Base-by-base conservation (phyloP, 768 basidiomycete species). In the Suillus americanus region DNA sequence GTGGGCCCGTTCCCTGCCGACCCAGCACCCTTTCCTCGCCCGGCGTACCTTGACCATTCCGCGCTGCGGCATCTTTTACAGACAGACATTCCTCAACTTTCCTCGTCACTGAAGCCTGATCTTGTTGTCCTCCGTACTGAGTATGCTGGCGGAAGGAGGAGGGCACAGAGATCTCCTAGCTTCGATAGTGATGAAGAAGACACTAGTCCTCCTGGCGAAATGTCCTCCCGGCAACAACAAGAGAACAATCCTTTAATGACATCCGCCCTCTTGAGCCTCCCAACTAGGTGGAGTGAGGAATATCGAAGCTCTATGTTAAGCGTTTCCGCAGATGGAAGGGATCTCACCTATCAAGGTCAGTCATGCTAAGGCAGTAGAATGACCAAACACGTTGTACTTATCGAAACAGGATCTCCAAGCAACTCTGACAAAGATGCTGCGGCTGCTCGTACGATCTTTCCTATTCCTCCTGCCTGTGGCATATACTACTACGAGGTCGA, bases 401-500 rank as follows among this genome's bases (percentile, higher is more conserved):
- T 65, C 55, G 35, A 45, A 40, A 70, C 69, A 84, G 87, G 88
- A 62, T 76, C 82, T 14, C 81, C 83, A 10, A 81, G 80, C 64
- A 83, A 77, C 60, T 86, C 86, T 14, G 93, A 95, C 63, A 87
- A 87, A 64, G 95, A 97, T 62, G 94, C 94, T 0, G 92, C 93
- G 13, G 83, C 95, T 48, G 91, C 92, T 5, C 85, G 94, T 60
- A 88, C 96, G 0, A 85, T 85, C 51, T 79, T 86, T 67, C 85
- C 90, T 1, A 90, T 97, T 56, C 96, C 96, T 2, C 82, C 89
- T 0, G 88, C 90, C 13, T 92, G 92, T 69, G 97, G 96, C 28
- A 88, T 99, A 62, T 97, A 94, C 73, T 99, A 99, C 75, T 99
- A 90, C 73, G 97, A 99, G 79, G 87, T 95, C 6, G 87, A 91